Conservation (phyloP, 2,329 filamentous ascomycete species). For the Aureobasidium melanogenum region DNA sequence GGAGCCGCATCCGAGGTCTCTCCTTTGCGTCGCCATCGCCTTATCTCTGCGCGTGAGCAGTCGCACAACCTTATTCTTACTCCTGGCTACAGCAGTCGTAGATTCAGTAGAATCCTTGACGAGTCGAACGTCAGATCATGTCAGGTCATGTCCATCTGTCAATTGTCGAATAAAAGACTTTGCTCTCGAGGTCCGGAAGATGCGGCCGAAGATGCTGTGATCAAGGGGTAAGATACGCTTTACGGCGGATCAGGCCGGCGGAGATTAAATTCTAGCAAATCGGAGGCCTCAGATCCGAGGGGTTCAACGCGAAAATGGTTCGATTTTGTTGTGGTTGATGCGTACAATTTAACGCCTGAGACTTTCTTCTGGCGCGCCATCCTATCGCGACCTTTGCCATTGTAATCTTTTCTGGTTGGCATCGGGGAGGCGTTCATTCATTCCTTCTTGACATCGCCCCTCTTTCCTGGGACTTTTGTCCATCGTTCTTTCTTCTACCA, state of each 20-base stretch:
- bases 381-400: background rate
- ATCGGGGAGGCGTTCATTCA: background rate
- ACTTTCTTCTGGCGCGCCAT: background rate
- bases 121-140: background rate
- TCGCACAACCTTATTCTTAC: background rate
- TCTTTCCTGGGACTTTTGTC: background rate
- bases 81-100: no score
- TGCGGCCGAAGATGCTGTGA: background rate
- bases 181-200: background rate
- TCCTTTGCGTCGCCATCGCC: background rate
- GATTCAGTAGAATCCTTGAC: background rate
- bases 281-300: background rate
- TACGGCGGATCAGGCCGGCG: background rate
- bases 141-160: background rate
- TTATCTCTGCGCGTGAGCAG: background rate
- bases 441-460: background rate
- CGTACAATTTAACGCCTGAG: background rate
- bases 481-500: background rate
- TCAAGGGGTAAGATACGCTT: conserved; percentile 3
- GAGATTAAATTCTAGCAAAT: conserved; percentile 1
- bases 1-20: conserved; percentile 4
- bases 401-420: background rate
- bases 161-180: background rate
- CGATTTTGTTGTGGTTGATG: conserved; percentile 10
- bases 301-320: conserved; percentile 8